phyloP scores from a whole-genome alignment of 805 yeast species.

The Candida khao-thaluensis region DNA sequence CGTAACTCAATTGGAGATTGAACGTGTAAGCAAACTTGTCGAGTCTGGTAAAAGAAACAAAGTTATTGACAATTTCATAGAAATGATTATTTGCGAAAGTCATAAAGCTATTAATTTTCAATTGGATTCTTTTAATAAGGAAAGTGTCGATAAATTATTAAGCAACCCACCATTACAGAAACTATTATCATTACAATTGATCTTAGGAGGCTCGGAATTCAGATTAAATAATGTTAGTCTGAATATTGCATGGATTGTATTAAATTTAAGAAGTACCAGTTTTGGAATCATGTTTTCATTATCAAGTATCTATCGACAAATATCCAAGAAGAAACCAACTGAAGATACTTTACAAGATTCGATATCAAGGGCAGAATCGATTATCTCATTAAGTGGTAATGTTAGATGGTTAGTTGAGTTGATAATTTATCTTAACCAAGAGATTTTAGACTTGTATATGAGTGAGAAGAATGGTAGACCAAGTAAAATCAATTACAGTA shows the following conservation, averaged over 20 bases:
- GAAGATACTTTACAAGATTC: conserved; percentile 55
- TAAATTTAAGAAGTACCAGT: conserved; percentile 69
- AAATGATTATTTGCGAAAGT: conserved; percentile 56
- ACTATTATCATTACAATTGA: conserved; percentile 64
- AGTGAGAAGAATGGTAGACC: conserved; percentile 19
- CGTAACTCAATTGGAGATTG: conserved; percentile 50
- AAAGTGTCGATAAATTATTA: conserved; percentile 71
- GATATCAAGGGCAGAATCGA: conserved; percentile 58
- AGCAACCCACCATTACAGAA: conserved; percentile 78
- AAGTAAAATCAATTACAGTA: conserved; percentile 24
- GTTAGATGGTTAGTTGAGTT: conserved; percentile 86
- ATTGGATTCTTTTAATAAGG: conserved; percentile 61
- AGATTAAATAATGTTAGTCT: conserved; percentile 23
- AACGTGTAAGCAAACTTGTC: conserved; percentile 16
- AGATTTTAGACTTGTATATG: conserved; percentile 50
- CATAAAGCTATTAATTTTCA: conserved; percentile 76
- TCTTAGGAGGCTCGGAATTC: conserved; percentile 48
- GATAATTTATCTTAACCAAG: conserved; percentile 70
- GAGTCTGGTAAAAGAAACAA: conserved; percentile 11
- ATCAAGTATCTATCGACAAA: conserved; percentile 63
- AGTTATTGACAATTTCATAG: conserved; percentile 29
- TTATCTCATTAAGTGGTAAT: conserved; percentile 66
- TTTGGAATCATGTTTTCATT: conserved; percentile 66
- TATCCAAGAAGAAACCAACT: conserved; percentile 54
- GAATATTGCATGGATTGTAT: conserved; percentile 60